A percentile compares a stretch with the other conserved stretches of the same genome.
Evolutionary conservation across 176 grass and related monocot species (phyloP).

Genomic region (Oropetium thomaeum): DNA sequence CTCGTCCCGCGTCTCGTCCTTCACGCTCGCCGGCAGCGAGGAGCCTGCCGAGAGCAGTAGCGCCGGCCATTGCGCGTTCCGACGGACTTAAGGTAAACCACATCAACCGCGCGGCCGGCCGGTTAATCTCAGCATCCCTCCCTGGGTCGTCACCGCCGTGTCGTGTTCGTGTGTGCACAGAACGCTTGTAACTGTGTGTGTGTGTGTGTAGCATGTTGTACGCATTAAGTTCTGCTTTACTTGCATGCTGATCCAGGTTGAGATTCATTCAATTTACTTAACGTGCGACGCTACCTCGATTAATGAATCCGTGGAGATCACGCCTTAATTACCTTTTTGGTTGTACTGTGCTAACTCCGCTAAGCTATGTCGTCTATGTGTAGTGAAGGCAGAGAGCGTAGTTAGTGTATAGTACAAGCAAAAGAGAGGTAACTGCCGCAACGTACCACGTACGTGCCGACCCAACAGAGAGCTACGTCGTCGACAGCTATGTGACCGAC

Average conservation of each 20-base stretch:
- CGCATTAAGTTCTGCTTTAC: slow-evolving; percentile 22
- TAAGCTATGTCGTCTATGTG: neutral
- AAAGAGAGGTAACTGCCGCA: neutral
- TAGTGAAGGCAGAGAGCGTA: too few relatives aligned
- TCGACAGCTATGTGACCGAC: slow-evolving; percentile 14
- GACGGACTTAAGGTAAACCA: slow-evolving; percentile 30
- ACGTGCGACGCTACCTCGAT: neutral
- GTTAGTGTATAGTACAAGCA: neutral
- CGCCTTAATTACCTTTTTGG: neutral
- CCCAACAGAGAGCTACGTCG: neutral
- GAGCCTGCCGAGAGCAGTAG: slow-evolving; percentile 21
- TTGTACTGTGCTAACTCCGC: neutral
- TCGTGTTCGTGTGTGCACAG: too few relatives aligned
- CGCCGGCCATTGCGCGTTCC: slow-evolving; percentile 11
- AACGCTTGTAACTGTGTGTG: neutral
- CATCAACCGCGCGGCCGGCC: neutral
- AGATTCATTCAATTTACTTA: neutral
- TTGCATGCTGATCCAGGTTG: neutral
- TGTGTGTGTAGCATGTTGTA: neutral
- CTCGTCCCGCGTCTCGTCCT: slow-evolving; percentile 33
- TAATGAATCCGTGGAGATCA: neutral
- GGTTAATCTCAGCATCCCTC: neutral
- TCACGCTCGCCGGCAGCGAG: slow-evolving; percentile 35
- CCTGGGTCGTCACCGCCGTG: neutral
- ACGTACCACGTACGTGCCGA: neutral